Evolutionary conservation across 257 asterid genomes (phyloP).

Genomic region (Ehretia macrophylla): DNA sequence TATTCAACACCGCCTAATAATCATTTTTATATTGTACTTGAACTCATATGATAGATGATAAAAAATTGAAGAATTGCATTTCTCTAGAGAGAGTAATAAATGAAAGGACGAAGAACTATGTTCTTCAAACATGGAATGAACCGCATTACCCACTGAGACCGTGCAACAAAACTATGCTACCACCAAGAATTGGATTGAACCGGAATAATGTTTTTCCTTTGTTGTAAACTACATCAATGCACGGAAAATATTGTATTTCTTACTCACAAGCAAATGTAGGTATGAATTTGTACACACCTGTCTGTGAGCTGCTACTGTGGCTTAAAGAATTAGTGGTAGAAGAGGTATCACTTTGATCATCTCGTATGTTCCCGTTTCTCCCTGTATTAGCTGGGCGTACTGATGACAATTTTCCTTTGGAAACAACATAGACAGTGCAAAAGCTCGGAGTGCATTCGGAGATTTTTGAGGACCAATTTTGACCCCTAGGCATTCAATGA

Average conservation of each 20-base stretch:
- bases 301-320: conserved; percentile 33
- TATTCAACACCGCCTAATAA: too few relatives aligned
- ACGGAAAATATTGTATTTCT: too few relatives aligned
- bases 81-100: too few relatives aligned
- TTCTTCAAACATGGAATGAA: too few relatives aligned
- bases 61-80: too few relatives aligned
- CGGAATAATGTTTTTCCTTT: too few relatives aligned
- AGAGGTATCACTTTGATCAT: conserved; percentile 38
- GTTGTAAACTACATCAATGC: not conserved
- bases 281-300: conserved; percentile 26
- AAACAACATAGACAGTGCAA: conserved; percentile 73
- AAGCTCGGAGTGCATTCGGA: conserved; percentile 48
- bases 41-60: too few relatives aligned
- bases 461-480: conserved; percentile 56
- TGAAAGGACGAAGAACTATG: too few relatives aligned
- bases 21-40: too few relatives aligned
- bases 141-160: too few relatives aligned
- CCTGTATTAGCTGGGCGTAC: conserved; percentile 66
- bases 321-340: conserved; percentile 44
- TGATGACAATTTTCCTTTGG: conserved; percentile 69
- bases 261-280: not conserved
- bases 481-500: conserved; percentile 36
- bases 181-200: too few relatives aligned
- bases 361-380: conserved; percentile 36
- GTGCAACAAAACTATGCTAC: too few relatives aligned